A percentile compares a stretch with the other conserved stretches of the same genome.
phyloP scores from a whole-genome alignment of 495 filamentous ascomycete genomes.

The Melanomma pulvis-pyrius region DNA sequence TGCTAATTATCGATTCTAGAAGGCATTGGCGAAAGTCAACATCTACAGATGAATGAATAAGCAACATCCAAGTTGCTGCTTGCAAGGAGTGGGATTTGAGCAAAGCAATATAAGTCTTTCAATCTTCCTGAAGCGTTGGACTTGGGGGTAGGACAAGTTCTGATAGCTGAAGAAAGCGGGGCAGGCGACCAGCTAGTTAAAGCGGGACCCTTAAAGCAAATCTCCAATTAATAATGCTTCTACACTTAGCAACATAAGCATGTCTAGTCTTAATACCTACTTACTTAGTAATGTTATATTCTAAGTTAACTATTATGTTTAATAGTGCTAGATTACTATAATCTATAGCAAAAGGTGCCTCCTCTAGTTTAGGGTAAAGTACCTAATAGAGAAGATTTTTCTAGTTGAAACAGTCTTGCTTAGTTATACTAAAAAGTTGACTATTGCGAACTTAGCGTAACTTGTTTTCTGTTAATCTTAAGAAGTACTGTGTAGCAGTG shows the following conservation, averaged over 20 bases:
- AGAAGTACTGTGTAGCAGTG: conserved; percentile 8
- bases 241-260: neutral
- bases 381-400: conserved; percentile 4
- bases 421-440: neutral
- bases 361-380: conserved; percentile 10
- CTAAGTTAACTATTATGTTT: conserved; percentile 13
- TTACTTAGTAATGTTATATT: conserved; percentile 20
- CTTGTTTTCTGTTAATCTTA: conserved; percentile 1
- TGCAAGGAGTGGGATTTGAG: conserved; percentile 3
- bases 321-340: conserved; percentile 7
- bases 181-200: conserved; percentile 13
- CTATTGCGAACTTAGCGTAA: neutral
- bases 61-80: conserved; percentile 10
- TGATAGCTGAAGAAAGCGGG: conserved; percentile 16
- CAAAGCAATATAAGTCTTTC: conserved; percentile 13
- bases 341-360: conserved; percentile 15
- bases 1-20: conserved; percentile 23
- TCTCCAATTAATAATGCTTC: conserved; percentile 16
- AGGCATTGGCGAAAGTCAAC: conserved; percentile 17
- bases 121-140: conserved; percentile 12
- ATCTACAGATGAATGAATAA: conserved; percentile 3
- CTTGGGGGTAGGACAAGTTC: conserved; percentile 10
- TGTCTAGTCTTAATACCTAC: neutral
- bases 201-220: conserved; percentile 15
- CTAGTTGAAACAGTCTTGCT: conserved; percentile 16